Conservation (phyloP, 441 rosid species). For the Populus hybrid region DNA sequence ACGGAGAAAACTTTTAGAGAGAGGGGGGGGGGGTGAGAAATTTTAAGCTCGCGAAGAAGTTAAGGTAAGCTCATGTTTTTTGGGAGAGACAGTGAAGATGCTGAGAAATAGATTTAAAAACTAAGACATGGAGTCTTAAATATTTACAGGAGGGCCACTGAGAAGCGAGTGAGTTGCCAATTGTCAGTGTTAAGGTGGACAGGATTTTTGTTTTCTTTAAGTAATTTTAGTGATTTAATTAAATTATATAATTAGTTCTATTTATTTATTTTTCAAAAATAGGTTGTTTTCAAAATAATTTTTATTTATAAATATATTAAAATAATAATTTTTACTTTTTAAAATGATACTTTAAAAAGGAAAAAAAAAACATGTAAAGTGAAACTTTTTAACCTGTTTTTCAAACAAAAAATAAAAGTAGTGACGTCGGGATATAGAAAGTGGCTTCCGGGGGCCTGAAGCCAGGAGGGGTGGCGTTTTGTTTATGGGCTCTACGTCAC, state of each 20-base stretch:
- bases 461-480: not conserved
- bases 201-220: not conserved
- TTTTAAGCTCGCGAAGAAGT: constrained; percentile 28
- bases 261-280: too few relatives aligned
- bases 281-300: not conserved
- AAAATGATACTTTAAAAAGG: too few relatives aligned
- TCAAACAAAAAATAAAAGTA: too few relatives aligned
- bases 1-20: not conserved
- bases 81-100: not conserved
- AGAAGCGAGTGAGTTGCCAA: not conserved
- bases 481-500: not conserved
- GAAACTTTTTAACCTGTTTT: not conserved
- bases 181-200: not conserved
- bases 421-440: not conserved
- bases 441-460: not conserved
- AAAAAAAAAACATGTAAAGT: too few relatives aligned
- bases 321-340: too few relatives aligned
- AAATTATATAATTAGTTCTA: not conserved
- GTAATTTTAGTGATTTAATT: too few relatives aligned
- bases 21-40: not conserved
- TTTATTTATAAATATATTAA: too few relatives aligned
- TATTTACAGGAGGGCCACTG: constrained; percentile 27
- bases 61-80: constrained; percentile 13
- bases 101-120: not conserved
- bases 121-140: not conserved